phyloP scores from a whole-genome alignment of 768 basidiomycete species.

The Termitomyces sp. region DNA sequence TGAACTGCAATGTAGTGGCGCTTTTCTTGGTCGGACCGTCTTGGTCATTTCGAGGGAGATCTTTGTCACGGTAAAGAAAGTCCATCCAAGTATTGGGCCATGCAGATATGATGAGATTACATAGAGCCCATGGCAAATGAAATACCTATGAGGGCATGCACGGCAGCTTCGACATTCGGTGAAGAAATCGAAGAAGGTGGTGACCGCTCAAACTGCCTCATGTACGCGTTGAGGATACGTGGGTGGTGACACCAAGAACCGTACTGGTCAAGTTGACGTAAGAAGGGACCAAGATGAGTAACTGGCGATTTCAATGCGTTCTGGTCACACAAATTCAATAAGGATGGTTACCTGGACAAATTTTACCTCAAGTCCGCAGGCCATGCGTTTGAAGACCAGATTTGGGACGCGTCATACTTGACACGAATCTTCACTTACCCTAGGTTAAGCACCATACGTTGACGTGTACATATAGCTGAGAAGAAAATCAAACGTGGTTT shows the following conservation, averaged over 20 bases:
- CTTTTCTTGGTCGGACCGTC: too few species aligned
- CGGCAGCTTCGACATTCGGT: background rate
- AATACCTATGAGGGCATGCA: background rate
- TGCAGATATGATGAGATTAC: background rate
- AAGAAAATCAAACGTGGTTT: too few species aligned
- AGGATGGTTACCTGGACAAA: background rate
- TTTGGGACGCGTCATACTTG: background rate
- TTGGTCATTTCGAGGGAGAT: background rate
- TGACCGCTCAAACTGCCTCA: background rate
- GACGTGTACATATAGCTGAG: too few species aligned
- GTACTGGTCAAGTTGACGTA: background rate
- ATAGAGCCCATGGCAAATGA: background rate
- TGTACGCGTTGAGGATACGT: background rate
- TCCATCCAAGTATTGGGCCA: background rate
- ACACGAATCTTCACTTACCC: background rate
- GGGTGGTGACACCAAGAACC: background rate
- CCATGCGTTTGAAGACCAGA: background rate
- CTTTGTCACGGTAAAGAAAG: background rate
- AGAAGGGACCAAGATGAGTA: background rate
- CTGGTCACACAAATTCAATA: background rate
- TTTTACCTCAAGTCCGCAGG: background rate
- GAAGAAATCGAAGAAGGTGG: background rate
- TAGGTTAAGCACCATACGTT: too few species aligned
- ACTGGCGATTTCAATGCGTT: background rate
- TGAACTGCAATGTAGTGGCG: background rate